A percentile compares a stretch with the other conserved stretches of the same genome.
Evolutionary conservation across 1,284 basidiomycete species (phyloP).

Genomic region (Fistulinella cinereoalba): DNA sequence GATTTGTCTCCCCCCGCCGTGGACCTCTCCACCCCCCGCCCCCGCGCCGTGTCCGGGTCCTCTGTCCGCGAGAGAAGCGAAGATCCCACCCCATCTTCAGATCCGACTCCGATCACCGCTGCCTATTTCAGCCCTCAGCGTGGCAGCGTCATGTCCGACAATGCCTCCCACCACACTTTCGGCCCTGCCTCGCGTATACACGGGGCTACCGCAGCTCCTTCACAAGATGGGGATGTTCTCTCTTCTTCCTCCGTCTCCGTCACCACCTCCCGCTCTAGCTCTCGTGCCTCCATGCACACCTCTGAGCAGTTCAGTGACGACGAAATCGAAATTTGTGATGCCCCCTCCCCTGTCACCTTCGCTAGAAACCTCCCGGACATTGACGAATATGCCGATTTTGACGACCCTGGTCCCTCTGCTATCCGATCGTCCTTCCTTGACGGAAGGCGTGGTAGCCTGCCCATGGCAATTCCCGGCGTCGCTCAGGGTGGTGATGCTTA

Average conservation of each 20-base stretch:
- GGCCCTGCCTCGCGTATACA: constrained; percentile 31
- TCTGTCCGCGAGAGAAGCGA: constrained; percentile 31
- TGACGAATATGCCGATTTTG: constrained; percentile 32
- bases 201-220: constrained; percentile 16
- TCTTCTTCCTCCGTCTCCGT: constrained; percentile 44
- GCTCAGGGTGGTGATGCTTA: constrained; percentile 16
- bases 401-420: constrained; percentile 18
- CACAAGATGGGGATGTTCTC: constrained; percentile 31
- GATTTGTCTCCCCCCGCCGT: constrained; percentile 1
- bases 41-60: constrained; percentile 18
- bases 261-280: constrained; percentile 41
- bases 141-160: constrained; percentile 39
- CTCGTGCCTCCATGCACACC: constrained; percentile 35
- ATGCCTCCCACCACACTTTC: constrained; percentile 52
- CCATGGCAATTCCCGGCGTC: constrained; percentile 43
- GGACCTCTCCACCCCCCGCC: constrained; percentile 3
- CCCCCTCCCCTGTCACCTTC: constrained; percentile 35
- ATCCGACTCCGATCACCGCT: constrained; percentile 27
- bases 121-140: constrained; percentile 16
- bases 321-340: constrained; percentile 36
- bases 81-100: constrained; percentile 32
- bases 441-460: constrained; percentile 42
- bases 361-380: constrained; percentile 38
- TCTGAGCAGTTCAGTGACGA: constrained; percentile 48
- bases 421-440: constrained; percentile 19